Percentiles rank a stretch among this genome's conserved stretches.
These are phyloP conservation scores for Candida sp. DNA, from an alignment of 1,139 yeast genomes.

Conservation along the genomic window DNA sequence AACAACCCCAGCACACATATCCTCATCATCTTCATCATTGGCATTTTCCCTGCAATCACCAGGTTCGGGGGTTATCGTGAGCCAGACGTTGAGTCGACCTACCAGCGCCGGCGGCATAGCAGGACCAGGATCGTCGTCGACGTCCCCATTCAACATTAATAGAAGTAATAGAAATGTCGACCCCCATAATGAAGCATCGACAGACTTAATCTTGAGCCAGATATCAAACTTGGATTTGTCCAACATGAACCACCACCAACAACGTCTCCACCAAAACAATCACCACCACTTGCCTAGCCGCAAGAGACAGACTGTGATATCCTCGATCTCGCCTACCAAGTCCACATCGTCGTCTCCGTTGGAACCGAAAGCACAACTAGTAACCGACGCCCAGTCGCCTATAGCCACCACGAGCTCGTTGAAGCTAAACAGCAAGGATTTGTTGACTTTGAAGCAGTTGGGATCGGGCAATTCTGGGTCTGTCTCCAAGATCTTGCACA, in stretches of 20 bases:
- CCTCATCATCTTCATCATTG: constrained; percentile 3
- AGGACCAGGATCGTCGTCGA: background rate
- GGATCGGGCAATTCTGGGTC: constrained; percentile 97
- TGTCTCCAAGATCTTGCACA: constrained; percentile 85
- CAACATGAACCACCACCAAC: constrained; percentile 9
- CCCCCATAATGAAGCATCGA: constrained; percentile 30
- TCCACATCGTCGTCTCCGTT: constrained; percentile 29
- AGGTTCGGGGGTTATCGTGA: constrained; percentile 10
- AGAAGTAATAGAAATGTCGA: constrained; percentile 30
- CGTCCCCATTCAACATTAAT: constrained; percentile 17
- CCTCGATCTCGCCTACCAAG: constrained; percentile 49
- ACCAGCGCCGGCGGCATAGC: constrained; percentile 9
- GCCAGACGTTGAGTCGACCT: constrained; percentile 14
- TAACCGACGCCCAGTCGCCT: constrained; percentile 28
- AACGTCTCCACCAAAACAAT: constrained; percentile 6
- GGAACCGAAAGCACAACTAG: constrained; percentile 11
- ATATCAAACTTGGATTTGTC: constrained; percentile 32
- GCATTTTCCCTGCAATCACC: constrained; percentile 8
- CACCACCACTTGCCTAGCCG: constrained; percentile 14
- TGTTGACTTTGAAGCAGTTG: constrained; percentile 73
- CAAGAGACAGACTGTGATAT: constrained; percentile 48
- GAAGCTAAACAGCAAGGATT: constrained; percentile 66
- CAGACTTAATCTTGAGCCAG: constrained; percentile 31
- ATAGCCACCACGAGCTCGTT: constrained; percentile 42
- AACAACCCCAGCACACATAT: constrained; percentile 8